A percentile compares a stretch with the other conserved stretches of the same genome.
phyloP scores from a whole-genome alignment of 305 asterid species.

The Coffea humblotiana region DNA sequence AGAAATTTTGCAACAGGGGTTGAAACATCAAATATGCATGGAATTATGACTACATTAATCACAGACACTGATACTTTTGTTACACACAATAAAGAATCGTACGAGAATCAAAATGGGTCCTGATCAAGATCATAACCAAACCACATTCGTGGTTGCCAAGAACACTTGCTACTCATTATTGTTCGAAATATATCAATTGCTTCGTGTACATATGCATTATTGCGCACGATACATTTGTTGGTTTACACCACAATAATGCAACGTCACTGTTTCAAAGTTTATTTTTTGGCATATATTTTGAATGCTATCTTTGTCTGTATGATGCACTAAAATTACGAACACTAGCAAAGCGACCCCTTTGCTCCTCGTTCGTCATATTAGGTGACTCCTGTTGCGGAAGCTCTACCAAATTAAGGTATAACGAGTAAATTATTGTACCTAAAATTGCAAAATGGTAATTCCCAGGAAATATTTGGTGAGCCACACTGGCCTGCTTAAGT shows the following conservation, averaged over 20 bases:
- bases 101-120: slow-evolving; percentile 22
- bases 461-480: no score
- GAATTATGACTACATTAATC: not conserved
- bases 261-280: slow-evolving; percentile 13
- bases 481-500: no score
- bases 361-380: not conserved
- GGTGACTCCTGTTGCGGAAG: no score
- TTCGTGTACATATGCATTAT: not conserved
- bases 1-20: not conserved
- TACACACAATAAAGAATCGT: not conserved
- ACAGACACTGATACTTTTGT: not conserved
- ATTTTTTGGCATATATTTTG: slow-evolving; percentile 20
- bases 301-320: slow-evolving; percentile 12
- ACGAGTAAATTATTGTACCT: no score
- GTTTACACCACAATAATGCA: slow-evolving; percentile 8
- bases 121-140: not conserved
- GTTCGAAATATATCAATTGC: not conserved
- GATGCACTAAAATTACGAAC: slow-evolving; percentile 1
- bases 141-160: slow-evolving; percentile 8
- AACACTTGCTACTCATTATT: slow-evolving; percentile 3
- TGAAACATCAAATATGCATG: not conserved
- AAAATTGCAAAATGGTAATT: no score
- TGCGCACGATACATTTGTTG: not conserved
- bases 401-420: no score
- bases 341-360: slow-evolving; percentile 8